Percentiles rank a stretch among this genome's conserved stretches.
These are phyloP conservation scores for Voacanga thouarsii DNA, from an alignment of 257 asterid genomes.

Conservation along the genomic window DNA sequence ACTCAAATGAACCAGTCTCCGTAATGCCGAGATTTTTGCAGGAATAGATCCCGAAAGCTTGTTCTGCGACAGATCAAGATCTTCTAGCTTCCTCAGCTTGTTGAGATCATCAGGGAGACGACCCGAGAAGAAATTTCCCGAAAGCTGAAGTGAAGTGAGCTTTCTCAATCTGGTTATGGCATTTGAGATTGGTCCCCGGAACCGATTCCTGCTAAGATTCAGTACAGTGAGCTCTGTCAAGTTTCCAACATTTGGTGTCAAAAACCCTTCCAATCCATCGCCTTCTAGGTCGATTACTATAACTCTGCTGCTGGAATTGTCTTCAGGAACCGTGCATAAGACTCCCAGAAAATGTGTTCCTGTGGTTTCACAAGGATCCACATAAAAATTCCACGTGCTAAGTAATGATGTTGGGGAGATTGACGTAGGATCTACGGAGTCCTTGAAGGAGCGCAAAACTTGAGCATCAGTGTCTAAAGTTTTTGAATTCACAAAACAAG, in stretches of 20 bases:
- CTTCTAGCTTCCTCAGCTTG: constrained; percentile 29
- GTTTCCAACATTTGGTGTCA: constrained; percentile 39
- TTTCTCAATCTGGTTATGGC: constrained; percentile 27
- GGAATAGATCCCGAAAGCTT: constrained; percentile 42
- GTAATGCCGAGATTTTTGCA: constrained; percentile 18
- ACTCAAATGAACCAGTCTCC: constrained; percentile 25
- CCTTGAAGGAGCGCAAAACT: constrained; percentile 32
- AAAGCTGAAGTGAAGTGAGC: constrained; percentile 32
- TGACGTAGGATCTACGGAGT: constrained; percentile 43
- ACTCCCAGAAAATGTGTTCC: constrained; percentile 40
- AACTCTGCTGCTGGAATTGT: constrained; percentile 34
- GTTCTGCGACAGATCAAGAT: constrained; percentile 33
- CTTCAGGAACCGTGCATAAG: constrained; percentile 28
- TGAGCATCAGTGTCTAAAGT: constrained; percentile 37
- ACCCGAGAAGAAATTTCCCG: constrained; percentile 45
- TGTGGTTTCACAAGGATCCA: constrained; percentile 47
- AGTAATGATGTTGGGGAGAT: constrained; percentile 38
- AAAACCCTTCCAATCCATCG: constrained; percentile 50
- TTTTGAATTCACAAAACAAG: constrained; percentile 20
- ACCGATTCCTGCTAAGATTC: constrained; percentile 37
- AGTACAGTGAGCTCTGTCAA: constrained; percentile 34
- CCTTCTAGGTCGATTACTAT: constrained; percentile 42
- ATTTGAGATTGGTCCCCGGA: constrained; percentile 43
- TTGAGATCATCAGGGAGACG: constrained; percentile 25
- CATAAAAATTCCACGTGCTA: constrained; percentile 38